Conservation (phyloP, 2,329 filamentous ascomycete species). For the Dactylellina cionopaga region DNA sequence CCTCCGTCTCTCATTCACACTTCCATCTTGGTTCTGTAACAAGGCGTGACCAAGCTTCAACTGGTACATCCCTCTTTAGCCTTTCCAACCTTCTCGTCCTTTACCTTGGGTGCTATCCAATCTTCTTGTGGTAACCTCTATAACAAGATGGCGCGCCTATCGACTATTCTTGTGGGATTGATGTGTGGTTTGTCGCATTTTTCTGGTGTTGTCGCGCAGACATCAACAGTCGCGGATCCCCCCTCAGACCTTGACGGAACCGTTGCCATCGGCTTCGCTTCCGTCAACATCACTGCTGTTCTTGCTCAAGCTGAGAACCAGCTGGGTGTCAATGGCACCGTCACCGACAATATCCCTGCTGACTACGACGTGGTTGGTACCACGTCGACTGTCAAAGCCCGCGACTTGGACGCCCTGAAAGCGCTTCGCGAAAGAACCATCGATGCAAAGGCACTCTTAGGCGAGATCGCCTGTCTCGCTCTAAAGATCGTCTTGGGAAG, state of each 20-base stretch:
- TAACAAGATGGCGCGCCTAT: slow-evolving; percentile 48
- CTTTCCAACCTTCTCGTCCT: not conserved
- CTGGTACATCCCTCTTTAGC: not conserved
- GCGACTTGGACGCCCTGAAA: slow-evolving; percentile 4
- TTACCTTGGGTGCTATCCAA: not conserved
- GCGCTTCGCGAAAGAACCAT: slow-evolving; percentile 11
- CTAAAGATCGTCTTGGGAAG: not conserved
- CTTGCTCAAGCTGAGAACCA: slow-evolving; percentile 38
- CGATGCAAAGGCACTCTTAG: not conserved
- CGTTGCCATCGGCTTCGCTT: slow-evolving; percentile 17
- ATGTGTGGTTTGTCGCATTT: slow-evolving; percentile 27
- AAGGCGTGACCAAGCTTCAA: not conserved
- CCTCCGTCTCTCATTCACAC: slow-evolving; percentile 32
- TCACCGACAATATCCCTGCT: slow-evolving; percentile 27
- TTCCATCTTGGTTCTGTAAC: slow-evolving; percentile 11
- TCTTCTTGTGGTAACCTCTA: not conserved
- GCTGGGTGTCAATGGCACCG: slow-evolving; percentile 42
- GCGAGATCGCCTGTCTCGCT: slow-evolving; percentile 7
- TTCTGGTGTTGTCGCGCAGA: slow-evolving; percentile 28
- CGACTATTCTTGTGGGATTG: slow-evolving; percentile 27
- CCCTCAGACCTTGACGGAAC: slow-evolving; percentile 14
- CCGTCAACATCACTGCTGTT: slow-evolving; percentile 35
- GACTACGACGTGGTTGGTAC: slow-evolving; percentile 5
- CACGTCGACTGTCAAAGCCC: not conserved
- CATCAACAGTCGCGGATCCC: slow-evolving; percentile 2